Evolutionary conservation across 106 monocot genomes (phyloP), one percentile per base, ranked within the genome.

Genomic region (Amphibolis antarctica): DNA sequence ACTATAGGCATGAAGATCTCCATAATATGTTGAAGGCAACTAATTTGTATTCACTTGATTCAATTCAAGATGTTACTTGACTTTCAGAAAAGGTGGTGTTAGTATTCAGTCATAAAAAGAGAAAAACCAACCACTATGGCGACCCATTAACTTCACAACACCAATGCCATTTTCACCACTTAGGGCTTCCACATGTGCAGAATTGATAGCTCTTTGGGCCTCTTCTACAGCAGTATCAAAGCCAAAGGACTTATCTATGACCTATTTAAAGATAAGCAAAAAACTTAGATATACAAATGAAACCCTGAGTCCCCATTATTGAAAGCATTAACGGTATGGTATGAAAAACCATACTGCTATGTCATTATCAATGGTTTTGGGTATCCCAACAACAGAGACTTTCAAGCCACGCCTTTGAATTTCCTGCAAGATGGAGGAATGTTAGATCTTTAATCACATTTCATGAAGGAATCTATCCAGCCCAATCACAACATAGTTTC

Each of bases 341-440:
- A 19, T 20, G 51, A 20, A 36, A 24, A 81, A 36, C 9, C 36
- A 36, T 82, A 85, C 87, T 59, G 80, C 78, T 77, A 87, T 87
- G 68, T 87, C 87, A 78, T 87, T 87, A 58, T 87, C 83, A 43
- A 87, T 83, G 19, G 87, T 83, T 69, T 87, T 87, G 5, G 87
- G 87, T 62, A 87, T 78, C 14, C 83, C 87, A 60, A 63, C 83
- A 66, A 87, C 83, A 20, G 80, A 74, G 52, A 83, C 87, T 70
- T 83, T 72, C 17, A 87, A 74, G 23, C 77, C 77, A 59, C 87
- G 77, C 65, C 80, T 78, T 67, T 66, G 65, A 73, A 83, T 67
- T 76, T 87, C 83, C 87, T 87, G 69, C 17, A 71, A 53, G 15
- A 55, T 10, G 42, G 17, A 31, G 27, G 6, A 21, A 19, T 31